Conservation (phyloP, 805 yeast genomes). For the Starmerella stigmatis region DNA sequence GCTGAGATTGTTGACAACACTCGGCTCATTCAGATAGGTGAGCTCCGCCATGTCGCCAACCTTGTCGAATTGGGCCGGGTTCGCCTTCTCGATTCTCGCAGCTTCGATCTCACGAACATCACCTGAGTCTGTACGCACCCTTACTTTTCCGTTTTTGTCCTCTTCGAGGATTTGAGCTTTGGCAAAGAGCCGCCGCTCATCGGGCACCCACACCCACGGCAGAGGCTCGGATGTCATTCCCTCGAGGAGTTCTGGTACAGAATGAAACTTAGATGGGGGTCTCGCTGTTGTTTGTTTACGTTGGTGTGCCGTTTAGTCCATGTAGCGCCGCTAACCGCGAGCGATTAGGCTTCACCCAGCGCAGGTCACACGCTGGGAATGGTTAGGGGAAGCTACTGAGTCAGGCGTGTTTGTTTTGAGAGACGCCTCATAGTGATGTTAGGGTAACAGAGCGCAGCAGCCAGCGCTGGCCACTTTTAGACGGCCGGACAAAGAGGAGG, state of each 20-base stretch:
- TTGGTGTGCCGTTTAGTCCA: slow-evolving; percentile 6
- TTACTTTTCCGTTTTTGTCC: slow-evolving; percentile 23
- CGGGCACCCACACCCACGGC: slow-evolving; percentile 73
- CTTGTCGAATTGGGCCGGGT: slow-evolving; percentile 81
- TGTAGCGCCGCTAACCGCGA: too few relatives aligned
- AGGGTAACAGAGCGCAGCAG: too few relatives aligned
- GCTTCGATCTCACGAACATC: slow-evolving; percentile 28
- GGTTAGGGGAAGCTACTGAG: background rate
- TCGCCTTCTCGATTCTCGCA: slow-evolving; percentile 52
- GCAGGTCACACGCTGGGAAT: too few relatives aligned
- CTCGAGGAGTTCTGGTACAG: background rate
- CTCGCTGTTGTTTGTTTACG: slow-evolving; percentile 2
- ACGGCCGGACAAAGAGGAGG: too few relatives aligned
- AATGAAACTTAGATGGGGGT: background rate
- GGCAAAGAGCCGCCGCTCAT: slow-evolving; percentile 42
- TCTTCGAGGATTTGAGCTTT: slow-evolving; percentile 33
- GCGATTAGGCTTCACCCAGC: too few relatives aligned
- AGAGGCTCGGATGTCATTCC: slow-evolving; percentile 26
- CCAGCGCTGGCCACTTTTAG: too few relatives aligned
- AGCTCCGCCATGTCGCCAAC: slow-evolving; percentile 93
- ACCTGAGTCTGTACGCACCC: slow-evolving; percentile 33
- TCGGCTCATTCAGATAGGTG: slow-evolving; percentile 88
- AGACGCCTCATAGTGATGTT: too few relatives aligned
- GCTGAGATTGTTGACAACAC: slow-evolving; percentile 77
- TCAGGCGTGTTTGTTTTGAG: background rate